Conservation (phyloP, 352 stramenopile genomes). For the Globisporangium polare region DNA sequence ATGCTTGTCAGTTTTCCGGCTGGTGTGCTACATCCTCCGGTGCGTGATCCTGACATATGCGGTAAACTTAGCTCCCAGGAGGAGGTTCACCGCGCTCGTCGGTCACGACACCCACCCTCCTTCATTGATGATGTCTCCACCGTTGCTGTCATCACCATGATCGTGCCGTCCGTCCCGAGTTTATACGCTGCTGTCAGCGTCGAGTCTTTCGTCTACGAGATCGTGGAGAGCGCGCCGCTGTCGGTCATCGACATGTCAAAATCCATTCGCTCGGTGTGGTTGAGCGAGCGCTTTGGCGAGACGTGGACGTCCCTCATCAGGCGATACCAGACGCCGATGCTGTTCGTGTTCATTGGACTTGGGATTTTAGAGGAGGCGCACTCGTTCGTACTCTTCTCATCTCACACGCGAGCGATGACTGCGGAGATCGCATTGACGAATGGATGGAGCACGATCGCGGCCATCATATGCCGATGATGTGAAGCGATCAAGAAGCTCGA, state of each 20-base stretch:
- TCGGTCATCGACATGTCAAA: slow-evolving; percentile 9
- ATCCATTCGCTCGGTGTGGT: slow-evolving; percentile 11
- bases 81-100: no score
- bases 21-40: no score
- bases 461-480: neutral
- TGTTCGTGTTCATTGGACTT: neutral
- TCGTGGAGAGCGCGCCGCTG: slow-evolving; percentile 12
- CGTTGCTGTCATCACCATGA: neutral
- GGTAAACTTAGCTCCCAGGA: no score
- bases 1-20: no score
- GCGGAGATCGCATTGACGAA: slow-evolving; percentile 1
- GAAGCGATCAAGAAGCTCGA: neutral
- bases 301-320: slow-evolving; percentile 1
- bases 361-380: neutral
- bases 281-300: neutral
- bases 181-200: neutral
- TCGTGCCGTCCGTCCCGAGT: neutral
- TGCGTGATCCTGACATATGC: no score
- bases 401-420: neutral
- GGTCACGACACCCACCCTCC: no score
- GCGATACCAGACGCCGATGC: neutral
- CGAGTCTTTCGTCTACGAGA: slow-evolving; percentile 13
- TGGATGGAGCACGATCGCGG: neutral
- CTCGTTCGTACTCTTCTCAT: neutral
- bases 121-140: neutral